Evolutionary conservation across 306 rosid genomes (phyloP).

Genomic region (Dalbergia cochinchinensis): DNA sequence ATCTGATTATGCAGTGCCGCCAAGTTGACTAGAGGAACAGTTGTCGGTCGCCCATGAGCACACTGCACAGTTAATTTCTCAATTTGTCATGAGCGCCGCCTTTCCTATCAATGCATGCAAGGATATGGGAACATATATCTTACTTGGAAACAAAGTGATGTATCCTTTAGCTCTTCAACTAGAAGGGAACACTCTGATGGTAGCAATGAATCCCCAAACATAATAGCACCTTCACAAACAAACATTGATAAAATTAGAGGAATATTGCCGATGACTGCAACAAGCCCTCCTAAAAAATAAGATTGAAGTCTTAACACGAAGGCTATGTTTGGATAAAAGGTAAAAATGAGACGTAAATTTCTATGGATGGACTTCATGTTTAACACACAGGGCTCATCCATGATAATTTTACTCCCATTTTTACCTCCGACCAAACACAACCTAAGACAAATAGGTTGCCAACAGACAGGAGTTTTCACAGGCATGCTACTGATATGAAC

Average conservation of each 20-base stretch:
- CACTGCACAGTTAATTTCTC: slow-evolving; percentile 60
- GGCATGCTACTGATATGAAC: slow-evolving; percentile 14
- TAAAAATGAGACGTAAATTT: too few species aligned
- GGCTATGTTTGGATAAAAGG: too few species aligned
- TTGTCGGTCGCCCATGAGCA: slow-evolving; percentile 97
- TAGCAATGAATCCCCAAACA: slow-evolving; percentile 96
- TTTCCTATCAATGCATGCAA: slow-evolving; percentile 16
- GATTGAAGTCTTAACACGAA: not conserved
- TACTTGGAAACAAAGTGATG: slow-evolving; percentile 92
- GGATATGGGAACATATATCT: slow-evolving; percentile 37
- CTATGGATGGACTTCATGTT: too few species aligned
- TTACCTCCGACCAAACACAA: not conserved
- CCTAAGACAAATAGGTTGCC: slow-evolving; percentile 6
- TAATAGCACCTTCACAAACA: slow-evolving; percentile 81
- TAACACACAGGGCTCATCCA: too few species aligned
- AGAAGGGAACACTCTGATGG: slow-evolving; percentile 94
- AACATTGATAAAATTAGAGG: slow-evolving; percentile 29
- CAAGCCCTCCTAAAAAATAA: not conserved
- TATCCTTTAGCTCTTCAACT: slow-evolving; percentile 85
- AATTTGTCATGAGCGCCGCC: slow-evolving; percentile 27
- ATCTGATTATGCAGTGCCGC: slow-evolving; percentile 86
- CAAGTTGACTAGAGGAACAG: slow-evolving; percentile 84
- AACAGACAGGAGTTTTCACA: not conserved
- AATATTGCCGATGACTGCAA: not conserved
- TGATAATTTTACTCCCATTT: too few species aligned